Evolutionary conservation across 1,284 basidiomycete genomes (phyloP), one percentile per base, ranked within the genome.

Genomic region (Calocybe gambosa): DNA sequence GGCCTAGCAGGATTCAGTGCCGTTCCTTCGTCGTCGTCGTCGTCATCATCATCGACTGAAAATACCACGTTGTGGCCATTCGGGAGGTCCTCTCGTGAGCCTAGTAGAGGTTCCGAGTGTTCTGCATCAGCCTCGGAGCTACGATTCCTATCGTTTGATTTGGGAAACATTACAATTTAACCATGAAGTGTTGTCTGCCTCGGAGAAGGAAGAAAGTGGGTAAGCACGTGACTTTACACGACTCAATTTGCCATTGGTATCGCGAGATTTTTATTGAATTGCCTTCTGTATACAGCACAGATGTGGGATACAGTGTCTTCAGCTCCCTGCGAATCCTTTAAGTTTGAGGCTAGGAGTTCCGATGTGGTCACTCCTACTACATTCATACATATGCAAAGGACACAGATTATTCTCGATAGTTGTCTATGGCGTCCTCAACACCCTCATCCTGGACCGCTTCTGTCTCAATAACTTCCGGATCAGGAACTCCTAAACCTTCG

Each of bases 101-200:
- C 62, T 28, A 85, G 74, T 23, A 85, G 66, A 3, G 82, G 82
- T 53, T 79, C 70, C 31, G 66, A 65, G 43, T 67, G 73, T 50
- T 77, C 77, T 16, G 63, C 64, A 36, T 75, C 67, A 23, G 49
- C 53, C 41, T 56, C 45, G 26, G 55, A 47, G 45, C 53, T 57
- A 34, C 59, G 59, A 41, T 66, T 62, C 53, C 57, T 65, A 53
- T 54, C 54, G 20, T 46, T 52, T 39, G 57, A 58, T 58, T 66
- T 65, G 16, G 60, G 55, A 53, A 73, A 71, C 74, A 76, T 75
- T 39, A 54, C 46, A 43, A 50, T 45, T 19, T 37, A 43, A 41
- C 36, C 60, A 63, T 62, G 46, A 43, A 47, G 51, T 43, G 48
- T 46, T 36, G 10, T 28, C 15, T 37, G 35, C 20, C 35, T 37